Evolutionary conservation across 139 green algal species (phyloP).

Genomic region (Haematococcus sp.): DNA sequence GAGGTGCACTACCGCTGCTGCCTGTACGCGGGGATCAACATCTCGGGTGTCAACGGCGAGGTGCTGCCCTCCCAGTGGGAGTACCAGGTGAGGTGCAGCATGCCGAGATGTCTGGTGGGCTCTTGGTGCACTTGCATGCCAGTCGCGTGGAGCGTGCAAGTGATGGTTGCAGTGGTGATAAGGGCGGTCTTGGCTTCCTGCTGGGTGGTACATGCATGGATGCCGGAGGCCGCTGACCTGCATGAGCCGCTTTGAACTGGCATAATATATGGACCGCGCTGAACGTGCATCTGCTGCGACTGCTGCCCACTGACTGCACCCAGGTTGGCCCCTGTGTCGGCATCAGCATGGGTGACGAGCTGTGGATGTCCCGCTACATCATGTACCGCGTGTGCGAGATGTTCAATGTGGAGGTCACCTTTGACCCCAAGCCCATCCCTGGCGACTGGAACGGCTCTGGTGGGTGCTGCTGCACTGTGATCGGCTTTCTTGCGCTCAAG

Average conservation of each 20-base stretch:
- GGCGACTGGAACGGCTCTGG: slow-evolving; percentile 98
- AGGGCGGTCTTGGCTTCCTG: background rate
- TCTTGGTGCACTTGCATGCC: background rate
- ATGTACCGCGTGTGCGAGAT: slow-evolving; percentile 88
- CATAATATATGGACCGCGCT: background rate
- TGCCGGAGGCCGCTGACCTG: too few species aligned
- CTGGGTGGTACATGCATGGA: background rate
- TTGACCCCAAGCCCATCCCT: slow-evolving; percentile 97
- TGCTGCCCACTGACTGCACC: too few species aligned
- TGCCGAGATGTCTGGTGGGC: too few species aligned
- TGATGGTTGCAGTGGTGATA: background rate
- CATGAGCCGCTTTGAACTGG: background rate
- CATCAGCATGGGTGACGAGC: slow-evolving; percentile 87
- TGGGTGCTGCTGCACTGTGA: background rate
- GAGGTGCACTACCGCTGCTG: slow-evolving; percentile 95
- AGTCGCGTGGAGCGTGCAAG: too few species aligned
- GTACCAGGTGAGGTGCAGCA: slow-evolving; percentile 91
- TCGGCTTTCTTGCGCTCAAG: too few species aligned
- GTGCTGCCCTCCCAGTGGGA: slow-evolving; percentile 99
- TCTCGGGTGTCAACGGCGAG: slow-evolving; percentile 95
- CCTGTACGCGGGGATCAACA: slow-evolving; percentile 88
- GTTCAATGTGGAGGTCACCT: slow-evolving; percentile 86
- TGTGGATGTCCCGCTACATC: slow-evolving; percentile 97
- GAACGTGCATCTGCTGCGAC: background rate
- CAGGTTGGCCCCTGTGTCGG: slow-evolving; percentile 89